Evolutionary conservation across 169 alveolate species (phyloP).

Genomic region (Fabrea salina): DNA sequence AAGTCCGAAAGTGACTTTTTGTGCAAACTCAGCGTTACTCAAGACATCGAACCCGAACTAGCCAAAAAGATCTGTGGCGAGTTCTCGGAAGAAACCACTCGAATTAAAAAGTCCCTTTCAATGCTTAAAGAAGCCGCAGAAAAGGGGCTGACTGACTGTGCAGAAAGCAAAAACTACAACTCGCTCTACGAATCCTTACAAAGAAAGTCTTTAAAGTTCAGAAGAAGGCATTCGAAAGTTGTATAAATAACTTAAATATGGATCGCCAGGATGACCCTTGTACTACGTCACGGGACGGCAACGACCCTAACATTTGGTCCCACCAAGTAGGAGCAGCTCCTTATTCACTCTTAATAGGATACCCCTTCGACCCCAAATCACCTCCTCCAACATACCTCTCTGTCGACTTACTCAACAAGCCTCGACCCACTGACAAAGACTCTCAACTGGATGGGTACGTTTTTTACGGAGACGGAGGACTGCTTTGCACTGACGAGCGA

Average conservation of each 20-base stretch:
- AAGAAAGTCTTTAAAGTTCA: no score
- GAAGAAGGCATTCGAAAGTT: no score
- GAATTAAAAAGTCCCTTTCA: neutral
- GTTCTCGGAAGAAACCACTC: neutral
- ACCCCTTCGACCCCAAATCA: neutral
- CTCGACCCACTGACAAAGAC: neutral
- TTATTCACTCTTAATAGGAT: neutral
- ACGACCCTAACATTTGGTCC: neutral
- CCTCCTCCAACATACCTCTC: conserved; percentile 28
- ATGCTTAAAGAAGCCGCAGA: neutral
- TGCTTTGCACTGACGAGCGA: neutral
- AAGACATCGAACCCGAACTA: neutral
- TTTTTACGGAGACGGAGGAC: conserved; percentile 22
- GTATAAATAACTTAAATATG: no score
- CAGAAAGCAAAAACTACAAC: no score
- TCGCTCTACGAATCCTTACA: no score
- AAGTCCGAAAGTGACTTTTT: no score
- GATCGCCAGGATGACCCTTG: conserved; percentile 31
- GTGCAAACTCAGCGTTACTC: neutral
- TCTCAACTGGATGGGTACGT: conserved; percentile 10
- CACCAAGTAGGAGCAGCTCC: neutral
- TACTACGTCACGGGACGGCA: conserved; percentile 3
- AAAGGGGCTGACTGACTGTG: no score
- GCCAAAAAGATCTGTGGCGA: neutral
- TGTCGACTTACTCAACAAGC: neutral